These are phyloP conservation scores for Tubosaeta brunneosetosa DNA, from an alignment of 768 basidiomycete genomes.

Conservation along the genomic window DNA sequence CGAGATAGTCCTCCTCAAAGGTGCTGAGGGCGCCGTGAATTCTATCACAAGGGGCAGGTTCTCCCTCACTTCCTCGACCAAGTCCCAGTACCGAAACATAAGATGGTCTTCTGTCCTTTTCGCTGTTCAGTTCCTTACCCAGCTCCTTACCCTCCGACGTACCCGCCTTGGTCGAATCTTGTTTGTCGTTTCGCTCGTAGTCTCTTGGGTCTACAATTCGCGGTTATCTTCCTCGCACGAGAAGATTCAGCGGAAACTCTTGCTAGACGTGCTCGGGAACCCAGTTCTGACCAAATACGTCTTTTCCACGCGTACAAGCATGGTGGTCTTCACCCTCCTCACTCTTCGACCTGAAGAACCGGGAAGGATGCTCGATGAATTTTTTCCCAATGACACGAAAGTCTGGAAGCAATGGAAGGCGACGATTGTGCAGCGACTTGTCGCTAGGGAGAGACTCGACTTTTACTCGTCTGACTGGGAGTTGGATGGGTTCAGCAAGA, in stretches of 20 bases:
- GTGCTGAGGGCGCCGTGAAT: constrained; percentile 29
- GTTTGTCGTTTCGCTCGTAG: constrained; percentile 30
- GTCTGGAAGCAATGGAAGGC: constrained; percentile 28
- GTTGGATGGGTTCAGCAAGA: constrained; percentile 5
- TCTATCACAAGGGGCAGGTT: constrained; percentile 31
- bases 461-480: constrained; percentile 24
- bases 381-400: constrained; percentile 28
- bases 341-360: constrained; percentile 20
- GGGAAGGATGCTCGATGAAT: constrained; percentile 14
- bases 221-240: constrained; percentile 37
- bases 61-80: constrained; percentile 23
- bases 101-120: constrained; percentile 30
- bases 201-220: constrained; percentile 35
- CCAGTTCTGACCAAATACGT: constrained; percentile 23
- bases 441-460: constrained; percentile 17
- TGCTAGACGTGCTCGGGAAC: constrained; percentile 21
- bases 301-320: constrained; percentile 25
- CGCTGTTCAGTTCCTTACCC: constrained; percentile 32
- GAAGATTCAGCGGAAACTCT: constrained; percentile 22
- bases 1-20: constrained; percentile 28
- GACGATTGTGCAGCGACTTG: constrained; percentile 14
- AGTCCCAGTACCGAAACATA: constrained; percentile 25
- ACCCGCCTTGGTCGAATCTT: constrained; percentile 33
- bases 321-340: constrained; percentile 24
- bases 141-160: constrained; percentile 33